A percentile compares a stretch with the other conserved stretches of the same genome.
phyloP scores from a whole-genome alignment of 306 rosid species.

The Ormosia semicastrata region DNA sequence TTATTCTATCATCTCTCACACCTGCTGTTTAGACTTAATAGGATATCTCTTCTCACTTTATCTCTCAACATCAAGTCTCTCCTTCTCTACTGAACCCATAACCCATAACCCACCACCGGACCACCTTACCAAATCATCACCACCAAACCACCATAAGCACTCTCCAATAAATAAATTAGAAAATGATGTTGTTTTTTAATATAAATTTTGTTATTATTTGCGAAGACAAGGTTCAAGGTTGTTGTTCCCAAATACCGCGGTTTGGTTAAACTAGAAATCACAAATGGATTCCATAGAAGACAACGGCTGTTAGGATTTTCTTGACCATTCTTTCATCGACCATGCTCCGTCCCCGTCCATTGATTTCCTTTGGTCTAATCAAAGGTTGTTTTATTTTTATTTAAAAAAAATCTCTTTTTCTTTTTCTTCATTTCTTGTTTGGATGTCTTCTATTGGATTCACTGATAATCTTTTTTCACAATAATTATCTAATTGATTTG shows the following conservation, averaged over 20 bases:
- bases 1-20: too few species aligned
- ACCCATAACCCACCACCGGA: too few species aligned
- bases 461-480: not conserved
- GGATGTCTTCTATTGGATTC: not conserved
- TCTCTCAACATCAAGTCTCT: too few species aligned
- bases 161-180: too few species aligned
- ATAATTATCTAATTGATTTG: not conserved
- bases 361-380: constrained; percentile 58
- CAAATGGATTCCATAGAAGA: constrained; percentile 60
- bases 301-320: constrained; percentile 51
- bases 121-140: too few species aligned
- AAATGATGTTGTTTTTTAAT: too few species aligned
- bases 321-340: constrained; percentile 57
- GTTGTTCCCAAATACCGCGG: not conserved
- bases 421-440: not conserved
- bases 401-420: not conserved
- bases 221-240: not conserved
- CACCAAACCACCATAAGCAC: too few species aligned
- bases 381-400: constrained; percentile 17
- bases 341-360: constrained; percentile 39
- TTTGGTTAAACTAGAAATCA: constrained; percentile 7
- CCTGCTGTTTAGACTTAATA: too few species aligned
- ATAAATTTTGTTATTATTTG: not conserved
- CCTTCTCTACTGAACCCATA: too few species aligned
- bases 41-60: too few species aligned